Evolutionary conservation across 2,329 filamentous ascomycete genomes (phyloP).

Genomic region (Ceratocystis huliohia): DNA sequence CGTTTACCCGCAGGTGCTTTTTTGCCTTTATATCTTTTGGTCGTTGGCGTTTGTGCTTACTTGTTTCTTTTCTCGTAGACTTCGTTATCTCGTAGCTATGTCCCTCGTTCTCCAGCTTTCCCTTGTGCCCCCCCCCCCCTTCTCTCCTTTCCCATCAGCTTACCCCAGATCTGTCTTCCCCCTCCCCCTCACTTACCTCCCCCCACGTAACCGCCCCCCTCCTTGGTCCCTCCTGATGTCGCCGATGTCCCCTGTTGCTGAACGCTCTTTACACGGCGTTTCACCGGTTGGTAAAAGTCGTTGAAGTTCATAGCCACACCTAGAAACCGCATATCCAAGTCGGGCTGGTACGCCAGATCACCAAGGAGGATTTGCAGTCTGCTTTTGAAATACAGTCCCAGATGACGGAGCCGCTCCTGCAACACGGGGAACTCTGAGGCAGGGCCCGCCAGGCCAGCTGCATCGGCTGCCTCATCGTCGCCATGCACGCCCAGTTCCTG

Average conservation of each 20-base stretch:
- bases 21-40: not conserved
- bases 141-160: too few species aligned
- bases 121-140: not conserved
- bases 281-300: constrained; percentile 75
- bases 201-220: not conserved
- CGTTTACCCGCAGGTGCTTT: not conserved
- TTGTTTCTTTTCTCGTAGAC: not conserved
- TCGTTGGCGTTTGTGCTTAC: not conserved
- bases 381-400: constrained; percentile 64
- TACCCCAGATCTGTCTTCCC: not conserved
- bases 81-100: not conserved
- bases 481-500: constrained; percentile 69
- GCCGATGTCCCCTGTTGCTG: constrained; percentile 21
- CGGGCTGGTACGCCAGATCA: constrained; percentile 83
- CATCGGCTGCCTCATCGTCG: constrained; percentile 22
- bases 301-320: constrained; percentile 99
- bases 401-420: constrained; percentile 55
- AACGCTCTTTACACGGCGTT: constrained; percentile 43
- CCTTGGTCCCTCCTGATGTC: not conserved
- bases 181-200: not conserved
- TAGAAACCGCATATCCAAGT: constrained; percentile 89
- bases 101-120: not conserved
- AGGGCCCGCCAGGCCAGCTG: constrained; percentile 37
- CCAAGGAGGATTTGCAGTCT: constrained; percentile 72
- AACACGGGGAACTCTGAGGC: constrained; percentile 57